Conservation (phyloP, 805 yeast genomes). For the Zygosaccharomyces rouxii region DNA sequence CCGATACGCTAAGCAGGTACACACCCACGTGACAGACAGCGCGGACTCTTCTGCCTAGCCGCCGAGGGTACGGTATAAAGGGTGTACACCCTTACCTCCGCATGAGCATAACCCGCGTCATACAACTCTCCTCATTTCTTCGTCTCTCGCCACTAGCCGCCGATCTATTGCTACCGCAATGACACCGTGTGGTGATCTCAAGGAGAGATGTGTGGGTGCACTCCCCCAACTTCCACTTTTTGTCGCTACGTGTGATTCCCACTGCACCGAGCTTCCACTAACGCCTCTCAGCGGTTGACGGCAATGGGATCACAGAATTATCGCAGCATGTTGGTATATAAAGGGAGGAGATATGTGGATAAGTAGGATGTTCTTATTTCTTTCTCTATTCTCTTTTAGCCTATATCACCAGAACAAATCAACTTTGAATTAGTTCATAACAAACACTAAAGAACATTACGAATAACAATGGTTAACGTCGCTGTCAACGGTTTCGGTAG, state of each 20-base stretch:
- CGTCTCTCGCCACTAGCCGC: conserved; percentile 1
- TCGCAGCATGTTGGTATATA: background rate
- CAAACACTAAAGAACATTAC: conserved; percentile 7
- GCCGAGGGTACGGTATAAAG: background rate
- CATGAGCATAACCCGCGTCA: background rate
- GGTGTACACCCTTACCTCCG: background rate
- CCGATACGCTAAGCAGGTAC: too few relatives aligned
- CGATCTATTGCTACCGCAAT: background rate
- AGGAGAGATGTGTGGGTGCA: background rate
- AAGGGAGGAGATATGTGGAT: background rate
- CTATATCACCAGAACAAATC: background rate
- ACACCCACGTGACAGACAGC: too few relatives aligned
- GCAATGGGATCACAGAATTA: background rate
- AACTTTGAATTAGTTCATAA: background rate
- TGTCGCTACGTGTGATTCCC: background rate
- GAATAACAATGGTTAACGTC: conserved; percentile 36
- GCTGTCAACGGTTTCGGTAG: conserved; percentile 75
- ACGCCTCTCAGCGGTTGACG: background rate
- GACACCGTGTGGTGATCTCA: background rate
- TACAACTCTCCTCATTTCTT: background rate
- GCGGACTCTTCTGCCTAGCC: background rate
- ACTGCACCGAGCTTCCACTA: background rate
- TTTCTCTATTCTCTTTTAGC: background rate
- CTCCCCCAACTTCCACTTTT: background rate
- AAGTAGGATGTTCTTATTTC: background rate